Evolutionary conservation across 306 rosid genomes (phyloP), one percentile per base, ranked within the genome.

Genomic region (Dryas alaskensis): DNA sequence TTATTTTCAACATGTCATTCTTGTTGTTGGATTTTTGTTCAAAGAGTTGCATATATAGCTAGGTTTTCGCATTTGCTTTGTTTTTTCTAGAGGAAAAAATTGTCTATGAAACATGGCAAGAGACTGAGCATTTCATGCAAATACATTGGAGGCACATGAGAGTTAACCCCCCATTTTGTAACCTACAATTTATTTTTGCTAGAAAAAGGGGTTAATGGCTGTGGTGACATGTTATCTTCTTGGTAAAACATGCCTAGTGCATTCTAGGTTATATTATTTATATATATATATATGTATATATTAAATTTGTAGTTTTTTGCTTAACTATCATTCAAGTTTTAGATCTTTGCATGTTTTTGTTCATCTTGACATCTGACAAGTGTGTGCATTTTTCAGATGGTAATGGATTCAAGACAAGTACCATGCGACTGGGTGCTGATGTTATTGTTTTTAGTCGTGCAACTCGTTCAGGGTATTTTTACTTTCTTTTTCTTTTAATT

Each of bases 371-470:
- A 49, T 52, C 58, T 74, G 45, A 70, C 68, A 39, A 39, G 37
- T 58, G 19, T 72, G 67, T 76, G 27, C 81, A 25, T 22, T 83
- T 31, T 82, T 58, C 77, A 94, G 98, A 94, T 89, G 98, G 98
- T 68, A 94, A 94, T 87, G 98, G 98, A 67, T 94, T 94, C 87
- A 94, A 94, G 88, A 94, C 98, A 46, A 91, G 98, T 79, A 94
- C 97, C 49, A 94, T 94, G 96, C 86, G 98, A 71, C 74, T 94
- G 60, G 97, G 98, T 67, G 98, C 96, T 44, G 98, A 94, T 85
- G 98, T 46, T 64, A 89, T 94, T 54, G 97, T 91, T 75, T 87
- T 94, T 72, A 94, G 87, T 69, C 92, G 97, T 72, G 84, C 98
- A 62, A 83, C 3, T 19, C 68, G 47, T 47, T 78, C 83, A 51